Evolutionary conservation across 352 stramenopile species (phyloP).

Genomic region (Phytopythium litorale): DNA sequence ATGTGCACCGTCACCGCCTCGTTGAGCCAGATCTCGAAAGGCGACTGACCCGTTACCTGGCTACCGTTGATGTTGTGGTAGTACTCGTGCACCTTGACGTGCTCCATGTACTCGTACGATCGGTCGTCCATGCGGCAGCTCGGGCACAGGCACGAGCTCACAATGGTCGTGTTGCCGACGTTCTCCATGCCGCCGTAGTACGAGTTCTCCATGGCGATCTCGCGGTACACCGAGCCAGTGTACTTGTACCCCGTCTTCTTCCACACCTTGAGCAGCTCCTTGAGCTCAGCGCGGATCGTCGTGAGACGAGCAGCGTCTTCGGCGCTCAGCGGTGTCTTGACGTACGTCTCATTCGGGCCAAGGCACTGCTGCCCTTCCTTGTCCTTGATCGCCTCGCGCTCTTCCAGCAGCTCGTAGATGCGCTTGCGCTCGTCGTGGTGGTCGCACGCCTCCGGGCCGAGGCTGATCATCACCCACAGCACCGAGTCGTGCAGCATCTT

Average conservation of each 20-base stretch:
- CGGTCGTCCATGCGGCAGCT: slow-evolving; percentile 74
- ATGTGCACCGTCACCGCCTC: slow-evolving; percentile 81
- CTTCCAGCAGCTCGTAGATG: slow-evolving; percentile 62
- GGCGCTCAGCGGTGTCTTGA: slow-evolving; percentile 37
- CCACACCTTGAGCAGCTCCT: slow-evolving; percentile 60
- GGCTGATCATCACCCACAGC: slow-evolving; percentile 67
- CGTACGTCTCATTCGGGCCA: slow-evolving; percentile 47
- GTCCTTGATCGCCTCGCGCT: slow-evolving; percentile 63
- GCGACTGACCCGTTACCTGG: slow-evolving; percentile 74
- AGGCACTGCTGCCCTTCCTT: slow-evolving; percentile 57
- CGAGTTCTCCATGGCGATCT: slow-evolving; percentile 83
- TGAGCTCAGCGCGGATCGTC: slow-evolving; percentile 49
- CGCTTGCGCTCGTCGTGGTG: slow-evolving; percentile 68
- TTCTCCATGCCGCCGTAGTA: slow-evolving; percentile 85
- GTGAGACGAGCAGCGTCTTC: slow-evolving; percentile 42
- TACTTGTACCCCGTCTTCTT: slow-evolving; percentile 85
- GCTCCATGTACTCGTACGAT: slow-evolving; percentile 81
- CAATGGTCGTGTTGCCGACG: slow-evolving; percentile 79
- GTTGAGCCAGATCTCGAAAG: slow-evolving; percentile 82
- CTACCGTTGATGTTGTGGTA: slow-evolving; percentile 85
- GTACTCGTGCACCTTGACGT: slow-evolving; percentile 81
- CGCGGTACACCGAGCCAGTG: slow-evolving; percentile 71
- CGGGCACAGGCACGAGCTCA: slow-evolving; percentile 65
- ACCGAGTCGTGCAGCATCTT: slow-evolving; percentile 78
- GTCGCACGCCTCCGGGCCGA: slow-evolving; percentile 62